phyloP scores from a whole-genome alignment of 2,329 filamentous ascomycete genomes.

The Fusarium pseudoanthophilum region DNA sequence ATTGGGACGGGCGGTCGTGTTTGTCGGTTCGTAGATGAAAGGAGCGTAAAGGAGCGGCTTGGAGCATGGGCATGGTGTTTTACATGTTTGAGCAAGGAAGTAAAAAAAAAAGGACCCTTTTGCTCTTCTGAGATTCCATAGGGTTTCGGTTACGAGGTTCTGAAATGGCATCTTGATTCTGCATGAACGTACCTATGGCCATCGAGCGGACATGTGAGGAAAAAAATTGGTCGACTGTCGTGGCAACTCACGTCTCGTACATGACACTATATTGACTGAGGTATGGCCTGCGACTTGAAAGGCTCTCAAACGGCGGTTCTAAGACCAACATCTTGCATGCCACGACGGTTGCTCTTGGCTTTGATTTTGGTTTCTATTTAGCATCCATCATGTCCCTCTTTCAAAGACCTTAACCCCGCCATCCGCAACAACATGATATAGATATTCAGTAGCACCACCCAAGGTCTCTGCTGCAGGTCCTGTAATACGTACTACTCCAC shows the following conservation, averaged over 20 bases:
- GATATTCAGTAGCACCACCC: constrained; percentile 73
- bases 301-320: not conserved
- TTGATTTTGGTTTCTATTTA: not conserved
- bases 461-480: constrained; percentile 49
- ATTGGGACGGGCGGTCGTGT: constrained; percentile 30
- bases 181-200: constrained; percentile 36
- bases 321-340: not conserved
- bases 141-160: constrained; percentile 48
- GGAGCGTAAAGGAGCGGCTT: constrained; percentile 39
- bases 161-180: constrained; percentile 52
- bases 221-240: not conserved
- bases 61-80: constrained; percentile 53
- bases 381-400: constrained; percentile 63
- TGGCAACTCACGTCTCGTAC: constrained; percentile 9
- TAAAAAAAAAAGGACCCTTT: constrained; percentile 37
- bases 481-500: constrained; percentile 84
- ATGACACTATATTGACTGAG: not conserved
- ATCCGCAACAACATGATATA: constrained; percentile 85
- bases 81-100: constrained; percentile 50
- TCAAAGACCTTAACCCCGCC: constrained; percentile 86
- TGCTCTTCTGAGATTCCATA: constrained; percentile 48
- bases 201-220: not conserved
- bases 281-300: not conserved
- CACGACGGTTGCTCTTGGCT: no score
- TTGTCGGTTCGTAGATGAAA: constrained; percentile 37